Evolutionary conservation across 2,329 filamentous ascomycete genomes (phyloP).

Genomic region (Thermothelomyces thermophilus): DNA sequence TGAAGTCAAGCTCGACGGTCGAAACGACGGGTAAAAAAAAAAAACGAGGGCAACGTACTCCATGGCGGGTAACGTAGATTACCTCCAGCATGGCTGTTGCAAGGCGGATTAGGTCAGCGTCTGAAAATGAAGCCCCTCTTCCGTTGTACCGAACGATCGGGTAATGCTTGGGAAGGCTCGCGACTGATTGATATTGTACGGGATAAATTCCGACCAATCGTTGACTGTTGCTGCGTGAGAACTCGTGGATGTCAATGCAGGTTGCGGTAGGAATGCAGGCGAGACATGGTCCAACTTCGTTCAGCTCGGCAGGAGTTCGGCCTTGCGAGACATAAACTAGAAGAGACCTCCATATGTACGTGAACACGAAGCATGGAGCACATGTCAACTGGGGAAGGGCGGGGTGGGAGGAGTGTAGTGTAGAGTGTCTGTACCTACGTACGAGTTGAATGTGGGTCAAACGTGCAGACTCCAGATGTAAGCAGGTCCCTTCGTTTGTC

Average conservation of each 20-base stretch:
- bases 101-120: background rate
- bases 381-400: too few relatives aligned
- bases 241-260: background rate
- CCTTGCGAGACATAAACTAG: background rate
- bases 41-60: constrained; percentile 59
- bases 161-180: background rate
- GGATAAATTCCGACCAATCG: background rate
- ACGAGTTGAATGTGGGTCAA: too few relatives aligned
- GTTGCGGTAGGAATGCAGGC: background rate
- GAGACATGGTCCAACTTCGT: constrained; percentile 1
- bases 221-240: background rate
- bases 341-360: background rate
- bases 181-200: background rate
- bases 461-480: too few relatives aligned
- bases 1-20: background rate
- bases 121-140: background rate
- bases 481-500: too few relatives aligned
- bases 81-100: constrained; percentile 53
- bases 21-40: too few relatives aligned
- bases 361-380: too few relatives aligned
- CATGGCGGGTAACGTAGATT: constrained; percentile 70
- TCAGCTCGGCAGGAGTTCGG: constrained; percentile 8
- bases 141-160: background rate
- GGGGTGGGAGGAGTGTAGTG: too few relatives aligned
- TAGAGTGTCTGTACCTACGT: too few relatives aligned